Base-by-base conservation (phyloP, 2,329 filamentous ascomycete genomes). In the Colletotrichum chlorophyti region DNA sequence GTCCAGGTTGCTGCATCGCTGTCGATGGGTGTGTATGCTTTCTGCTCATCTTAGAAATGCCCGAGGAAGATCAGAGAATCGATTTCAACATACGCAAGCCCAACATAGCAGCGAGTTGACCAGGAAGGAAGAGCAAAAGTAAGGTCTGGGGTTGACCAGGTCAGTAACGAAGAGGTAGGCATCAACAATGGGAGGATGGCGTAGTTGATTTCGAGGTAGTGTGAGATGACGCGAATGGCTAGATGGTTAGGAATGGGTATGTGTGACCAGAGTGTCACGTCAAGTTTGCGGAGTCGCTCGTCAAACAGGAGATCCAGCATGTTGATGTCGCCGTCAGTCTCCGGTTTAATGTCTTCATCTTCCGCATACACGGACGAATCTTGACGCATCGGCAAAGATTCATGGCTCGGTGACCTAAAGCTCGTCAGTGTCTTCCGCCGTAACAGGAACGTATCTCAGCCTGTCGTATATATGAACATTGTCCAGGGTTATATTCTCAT, bases 181-280 rank as follows among this genome's bases (percentile, higher is more conserved):
- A n/a, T 48, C 24, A 59, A 59, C 3, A 59, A 32, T n/a, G 55
- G 55, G 11, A 59, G 19, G 3, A 45, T 21, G 5, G 51, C 27
- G 19, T 59, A 42, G 24, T 59, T 42, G 17, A 49, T 38, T 4
- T 59, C 42, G 19, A 59, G 24, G 17, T 59, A 59, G 31, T 53
- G 51, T 8, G 50, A 47, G 2, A 59, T 35, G 6, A 34, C 11
- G 11, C 31, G 3, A 7, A 35, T 37, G 26, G 51, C 51, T 12
- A 59, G 37, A 2, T 49, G 37, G 27, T 55, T 49, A n/a, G 42
- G 35, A n/a, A 59, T 59, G 12, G 42, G 21, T 15, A 59, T 37
- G 5, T 23, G 10, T 2, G 55, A 55, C 55, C 51, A 54, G 5
- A 24, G 3, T 12, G 34, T 8, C 4, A 59, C 23, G 17, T 59